A percentile compares a stretch with the other conserved stretches of the same genome.
Conservation (phyloP, 257 asterid species). For the Gentiana dahurica region DNA sequence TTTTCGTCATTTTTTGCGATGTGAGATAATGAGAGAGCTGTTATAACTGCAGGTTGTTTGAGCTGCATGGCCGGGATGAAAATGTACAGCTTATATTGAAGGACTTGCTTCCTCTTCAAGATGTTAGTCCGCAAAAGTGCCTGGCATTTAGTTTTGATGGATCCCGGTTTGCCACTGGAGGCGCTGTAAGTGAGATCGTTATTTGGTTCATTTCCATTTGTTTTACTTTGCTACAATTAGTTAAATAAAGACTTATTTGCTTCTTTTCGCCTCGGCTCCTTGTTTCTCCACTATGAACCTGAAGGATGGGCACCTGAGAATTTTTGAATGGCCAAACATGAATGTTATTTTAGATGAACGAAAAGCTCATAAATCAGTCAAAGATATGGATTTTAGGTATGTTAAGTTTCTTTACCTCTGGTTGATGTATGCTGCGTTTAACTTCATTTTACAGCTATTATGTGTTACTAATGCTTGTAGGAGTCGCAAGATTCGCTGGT, state of each 20-base stretch:
- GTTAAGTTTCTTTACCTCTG: not conserved
- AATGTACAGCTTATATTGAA: slow-evolving; percentile 37
- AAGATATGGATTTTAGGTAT: slow-evolving; percentile 95
- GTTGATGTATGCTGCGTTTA: no score
- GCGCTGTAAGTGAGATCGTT: slow-evolving; percentile 52
- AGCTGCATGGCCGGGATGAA: slow-evolving; percentile 49
- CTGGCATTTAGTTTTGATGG: slow-evolving; percentile 91
- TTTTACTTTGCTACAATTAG: no score
- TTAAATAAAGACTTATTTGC: not conserved
- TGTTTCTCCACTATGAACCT: slow-evolving; percentile 13
- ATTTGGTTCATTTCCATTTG: not conserved
- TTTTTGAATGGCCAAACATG: slow-evolving; percentile 90
- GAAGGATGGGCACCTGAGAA: slow-evolving; percentile 89
- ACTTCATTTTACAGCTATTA: no score
- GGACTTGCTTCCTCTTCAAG: slow-evolving; percentile 55
- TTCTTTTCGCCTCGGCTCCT: slow-evolving; percentile 3
- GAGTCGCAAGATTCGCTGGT: no score
- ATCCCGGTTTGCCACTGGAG: slow-evolving; percentile 85
- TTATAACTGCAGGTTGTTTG: slow-evolving; percentile 48
- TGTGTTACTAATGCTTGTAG: no score
- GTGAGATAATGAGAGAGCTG: not conserved
- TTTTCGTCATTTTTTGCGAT: not conserved
- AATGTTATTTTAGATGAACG: slow-evolving; percentile 65
- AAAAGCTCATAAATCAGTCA: slow-evolving; percentile 92
- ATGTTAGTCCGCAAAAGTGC: slow-evolving; percentile 70